A percentile compares a stretch with the other conserved stretches of the same genome.
Conservation (phyloP, 495 filamentous ascomycete genomes). For the Aspergillus biplanus region DNA sequence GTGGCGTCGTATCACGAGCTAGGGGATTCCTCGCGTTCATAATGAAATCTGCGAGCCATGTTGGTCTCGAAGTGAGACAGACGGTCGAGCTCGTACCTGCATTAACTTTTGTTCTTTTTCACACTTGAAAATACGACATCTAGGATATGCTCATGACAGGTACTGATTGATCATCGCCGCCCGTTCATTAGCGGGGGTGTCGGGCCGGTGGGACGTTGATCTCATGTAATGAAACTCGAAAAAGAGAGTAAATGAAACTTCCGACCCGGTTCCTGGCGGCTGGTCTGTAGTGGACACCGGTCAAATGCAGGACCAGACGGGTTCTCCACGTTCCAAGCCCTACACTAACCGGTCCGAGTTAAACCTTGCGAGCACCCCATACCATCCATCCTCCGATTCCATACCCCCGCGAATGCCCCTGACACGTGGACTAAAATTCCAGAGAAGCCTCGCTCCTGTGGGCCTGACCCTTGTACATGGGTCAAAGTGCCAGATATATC, state of each 20-base stretch:
- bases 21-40: neutral
- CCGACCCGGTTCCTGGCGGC: neutral
- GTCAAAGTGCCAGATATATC: neutral
- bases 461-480: neutral
- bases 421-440: neutral
- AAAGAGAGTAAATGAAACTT: neutral
- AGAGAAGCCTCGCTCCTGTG: neutral
- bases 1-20: neutral
- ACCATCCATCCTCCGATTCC: neutral
- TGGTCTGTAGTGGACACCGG: neutral
- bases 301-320: neutral
- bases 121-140: neutral
- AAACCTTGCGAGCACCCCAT: neutral
- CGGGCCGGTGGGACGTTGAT: neutral
- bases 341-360: conserved; percentile 1
- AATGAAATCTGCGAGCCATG: neutral
- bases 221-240: neutral
- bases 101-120: neutral
- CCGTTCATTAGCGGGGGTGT: neutral
- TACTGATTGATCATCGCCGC: neutral
- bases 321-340: neutral
- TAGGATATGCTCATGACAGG: neutral
- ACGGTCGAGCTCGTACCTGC: neutral
- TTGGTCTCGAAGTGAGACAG: neutral
- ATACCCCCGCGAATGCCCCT: neutral